A percentile compares a stretch with the other conserved stretches of the same genome.
phyloP scores from a whole-genome alignment of 192 early-diverging fungal genomes.

The Rhizophagus prolifer region DNA sequence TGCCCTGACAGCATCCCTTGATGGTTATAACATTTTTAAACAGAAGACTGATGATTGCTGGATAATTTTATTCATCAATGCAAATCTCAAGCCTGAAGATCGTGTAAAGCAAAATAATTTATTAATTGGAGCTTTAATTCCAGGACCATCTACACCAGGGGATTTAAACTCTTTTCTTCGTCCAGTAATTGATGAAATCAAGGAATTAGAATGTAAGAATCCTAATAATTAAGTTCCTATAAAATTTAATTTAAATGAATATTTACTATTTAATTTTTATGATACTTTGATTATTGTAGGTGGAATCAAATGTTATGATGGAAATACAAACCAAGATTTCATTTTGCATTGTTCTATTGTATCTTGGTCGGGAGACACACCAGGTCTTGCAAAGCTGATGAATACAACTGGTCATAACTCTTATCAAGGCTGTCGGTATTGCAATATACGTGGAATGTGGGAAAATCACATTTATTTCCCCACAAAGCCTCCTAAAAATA shows the following conservation, averaged over 20 bases:
- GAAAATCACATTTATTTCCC: constrained; percentile 4
- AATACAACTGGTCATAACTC: background rate
- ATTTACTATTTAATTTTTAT: background rate
- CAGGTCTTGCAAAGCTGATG: background rate
- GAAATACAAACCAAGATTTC: background rate
- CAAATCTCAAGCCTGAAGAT: background rate
- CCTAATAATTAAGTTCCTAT: background rate
- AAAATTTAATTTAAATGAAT: background rate
- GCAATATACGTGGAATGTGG: background rate
- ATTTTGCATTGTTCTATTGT: background rate
- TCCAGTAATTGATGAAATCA: background rate
- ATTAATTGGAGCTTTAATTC: constrained; percentile 1
- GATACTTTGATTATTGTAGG: background rate
- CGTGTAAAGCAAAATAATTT: background rate
- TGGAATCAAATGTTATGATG: background rate
- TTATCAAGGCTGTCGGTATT: background rate
- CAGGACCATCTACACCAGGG: background rate
- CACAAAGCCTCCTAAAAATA: background rate
- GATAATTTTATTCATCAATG: background rate
- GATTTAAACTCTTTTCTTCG: constrained; percentile 4
- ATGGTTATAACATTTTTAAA: constrained; percentile 1
- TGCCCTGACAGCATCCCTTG: background rate
- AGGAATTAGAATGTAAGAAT: constrained; percentile 12
- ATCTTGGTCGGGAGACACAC: background rate
- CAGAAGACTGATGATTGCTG: background rate